These are phyloP conservation scores for Hypoxylon sp. DNA, from an alignment of 2,329 filamentous ascomycete species.

Conservation along the genomic window DNA sequence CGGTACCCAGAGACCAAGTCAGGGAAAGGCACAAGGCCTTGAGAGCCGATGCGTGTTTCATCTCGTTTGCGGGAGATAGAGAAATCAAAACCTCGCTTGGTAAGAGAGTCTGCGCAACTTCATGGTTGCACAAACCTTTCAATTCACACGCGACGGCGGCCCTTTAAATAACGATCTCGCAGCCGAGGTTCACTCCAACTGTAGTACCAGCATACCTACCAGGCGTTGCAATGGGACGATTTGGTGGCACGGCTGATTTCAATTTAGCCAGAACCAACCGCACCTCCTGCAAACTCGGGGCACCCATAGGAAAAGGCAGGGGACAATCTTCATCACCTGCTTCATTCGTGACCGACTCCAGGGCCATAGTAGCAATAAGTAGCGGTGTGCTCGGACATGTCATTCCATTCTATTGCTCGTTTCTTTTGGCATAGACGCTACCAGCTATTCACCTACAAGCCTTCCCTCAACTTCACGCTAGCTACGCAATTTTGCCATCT, in stretches of 20 bases:
- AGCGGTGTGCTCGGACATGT: background rate
- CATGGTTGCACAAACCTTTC: background rate
- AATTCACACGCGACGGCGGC: background rate
- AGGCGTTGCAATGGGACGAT: background rate
- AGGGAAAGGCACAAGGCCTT: background rate
- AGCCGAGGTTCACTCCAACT: background rate
- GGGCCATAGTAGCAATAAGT: background rate
- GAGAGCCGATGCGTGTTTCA: background rate
- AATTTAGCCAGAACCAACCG: conserved; percentile 18
- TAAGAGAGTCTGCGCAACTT: background rate
- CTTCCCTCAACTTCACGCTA: conserved; percentile 42
- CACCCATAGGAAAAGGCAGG: background rate
- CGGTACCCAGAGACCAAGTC: background rate
- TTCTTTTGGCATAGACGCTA: background rate
- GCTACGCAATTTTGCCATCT: conserved; percentile 47
- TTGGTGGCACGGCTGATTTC: background rate
- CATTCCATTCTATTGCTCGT: background rate
- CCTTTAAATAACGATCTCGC: background rate
- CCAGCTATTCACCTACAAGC: background rate
- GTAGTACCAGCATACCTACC: background rate
- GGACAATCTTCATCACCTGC: background rate
- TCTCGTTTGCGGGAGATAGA: background rate
- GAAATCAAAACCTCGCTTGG: too few relatives aligned
- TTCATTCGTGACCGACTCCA: background rate
- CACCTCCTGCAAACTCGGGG: background rate